These are phyloP conservation scores for Tardiomyces blankii DNA, from an alignment of 1,139 yeast genomes.

Conservation along the genomic window DNA sequence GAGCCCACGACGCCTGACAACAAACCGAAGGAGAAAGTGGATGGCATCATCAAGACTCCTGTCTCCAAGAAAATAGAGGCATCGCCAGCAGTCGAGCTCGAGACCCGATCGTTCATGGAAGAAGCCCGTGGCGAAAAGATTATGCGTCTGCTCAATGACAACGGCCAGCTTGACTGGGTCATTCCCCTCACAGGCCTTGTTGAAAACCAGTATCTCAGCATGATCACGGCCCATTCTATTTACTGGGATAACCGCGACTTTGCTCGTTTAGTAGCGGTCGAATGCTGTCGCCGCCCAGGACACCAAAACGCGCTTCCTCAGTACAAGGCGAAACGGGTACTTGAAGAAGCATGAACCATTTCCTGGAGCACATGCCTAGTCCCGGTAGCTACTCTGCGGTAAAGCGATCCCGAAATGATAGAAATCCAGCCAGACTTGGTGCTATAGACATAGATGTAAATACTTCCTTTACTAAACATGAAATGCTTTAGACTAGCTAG, in stretches of 20 bases:
- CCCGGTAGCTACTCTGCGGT: too few species aligned
- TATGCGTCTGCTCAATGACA: conserved; percentile 27
- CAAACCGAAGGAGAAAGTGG: neutral
- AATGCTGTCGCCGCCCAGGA: conserved; percentile 24
- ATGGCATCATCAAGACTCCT: neutral
- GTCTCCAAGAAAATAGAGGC: conserved; percentile 2
- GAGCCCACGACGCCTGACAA: neutral
- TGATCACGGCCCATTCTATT: conserved; percentile 32
- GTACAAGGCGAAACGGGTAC: neutral
- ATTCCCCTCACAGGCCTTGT: conserved; percentile 26
- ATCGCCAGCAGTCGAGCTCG: conserved; percentile 17
- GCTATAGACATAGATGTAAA: too few species aligned
- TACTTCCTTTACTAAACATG: too few species aligned
- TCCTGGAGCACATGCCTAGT: too few species aligned
- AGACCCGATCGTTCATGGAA: conserved; percentile 17
- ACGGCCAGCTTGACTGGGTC: conserved; percentile 32
- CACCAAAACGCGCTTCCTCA: conserved; percentile 11
- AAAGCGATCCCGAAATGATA: too few species aligned
- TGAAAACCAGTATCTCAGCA: conserved; percentile 30
- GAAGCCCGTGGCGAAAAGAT: conserved; percentile 20
- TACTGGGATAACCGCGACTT: conserved; percentile 33
- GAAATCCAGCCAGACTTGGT: too few species aligned
- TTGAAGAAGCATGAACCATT: neutral
- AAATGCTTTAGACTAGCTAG: too few species aligned
- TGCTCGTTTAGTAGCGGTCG: conserved; percentile 31